Percentiles rank a stretch among this genome's conserved stretches.
These are phyloP conservation scores for Quercus gilva DNA, from an alignment of 306 rosid species.

Conservation along the genomic window DNA sequence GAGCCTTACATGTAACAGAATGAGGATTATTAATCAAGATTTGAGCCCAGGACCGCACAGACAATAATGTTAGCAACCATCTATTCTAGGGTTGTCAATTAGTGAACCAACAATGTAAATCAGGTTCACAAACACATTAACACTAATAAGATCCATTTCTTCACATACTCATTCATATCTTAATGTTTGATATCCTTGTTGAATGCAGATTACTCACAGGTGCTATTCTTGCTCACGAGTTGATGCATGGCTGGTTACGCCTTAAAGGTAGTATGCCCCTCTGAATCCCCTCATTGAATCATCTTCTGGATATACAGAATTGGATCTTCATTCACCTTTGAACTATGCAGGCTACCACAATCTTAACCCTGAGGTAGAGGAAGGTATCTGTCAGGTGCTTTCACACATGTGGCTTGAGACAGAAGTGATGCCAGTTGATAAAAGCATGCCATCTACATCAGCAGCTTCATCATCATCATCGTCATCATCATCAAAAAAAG, in stretches of 20 bases:
- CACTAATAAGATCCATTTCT: neutral
- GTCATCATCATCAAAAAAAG: slow-evolving; percentile 68
- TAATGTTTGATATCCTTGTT: neutral
- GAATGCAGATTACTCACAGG: slow-evolving; percentile 86
- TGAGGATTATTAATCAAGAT: too few species aligned
- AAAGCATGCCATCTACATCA: slow-evolving; percentile 66
- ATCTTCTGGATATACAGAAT: neutral
- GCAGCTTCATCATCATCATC: slow-evolving; percentile 45
- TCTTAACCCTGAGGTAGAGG: slow-evolving; percentile 88
- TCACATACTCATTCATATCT: neutral
- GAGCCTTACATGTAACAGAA: neutral
- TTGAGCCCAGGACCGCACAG: too few species aligned
- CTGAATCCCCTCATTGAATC: neutral
- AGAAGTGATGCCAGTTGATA: slow-evolving; percentile 70
- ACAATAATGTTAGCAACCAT: neutral
- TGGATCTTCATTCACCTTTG: slow-evolving; percentile 1
- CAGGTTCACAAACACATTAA: neutral
- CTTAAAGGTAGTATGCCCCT: slow-evolving; percentile 64
- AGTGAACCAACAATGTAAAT: neutral
- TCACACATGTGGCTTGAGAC: slow-evolving; percentile 97
- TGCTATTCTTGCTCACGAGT: slow-evolving; percentile 96
- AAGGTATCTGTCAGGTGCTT: slow-evolving; percentile 96
- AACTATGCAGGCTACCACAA: slow-evolving; percentile 69
- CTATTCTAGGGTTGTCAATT: neutral
- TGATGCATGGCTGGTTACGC: slow-evolving; percentile 99